Evolutionary conservation across 2,329 filamentous ascomycete species (phyloP), one percentile per base, ranked within the genome.

Genomic region (Penicillium olsonii): DNA sequence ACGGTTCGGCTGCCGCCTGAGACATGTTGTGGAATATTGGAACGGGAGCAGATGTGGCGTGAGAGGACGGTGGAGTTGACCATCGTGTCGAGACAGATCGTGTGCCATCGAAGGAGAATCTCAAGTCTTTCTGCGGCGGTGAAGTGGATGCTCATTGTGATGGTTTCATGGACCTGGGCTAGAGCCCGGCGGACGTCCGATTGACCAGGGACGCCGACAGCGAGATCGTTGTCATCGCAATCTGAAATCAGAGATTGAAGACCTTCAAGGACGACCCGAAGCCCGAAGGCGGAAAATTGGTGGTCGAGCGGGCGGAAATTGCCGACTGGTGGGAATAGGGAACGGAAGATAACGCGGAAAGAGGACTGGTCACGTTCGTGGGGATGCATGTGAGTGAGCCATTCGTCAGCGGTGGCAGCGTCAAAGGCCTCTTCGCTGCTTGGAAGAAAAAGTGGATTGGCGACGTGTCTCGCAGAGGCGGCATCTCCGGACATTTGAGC

Each of bases 211-310:
- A 72, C 67, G 11, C 73, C 74, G 4, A 76, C 68, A 0, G 68
- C 64, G 12, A 66, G 53, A 15, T 73, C 71, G 35, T 65, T 66
- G 7, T 69, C 68, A 31, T 73, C 67, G 15, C 61, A 66, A 34
- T 76, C 73, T 0, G 72, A 71, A 4, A 75, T 63, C 1, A 77
- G 55, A 4, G 73, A 75, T 48, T 76, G 73, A 4, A 77, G 56
- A 0, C 73, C 74, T 57, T 77, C 74, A 5, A 77, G 56, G 7
- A 76, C 62, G 4, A 76, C 73, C 10, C 71, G 68, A 20, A 74
- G 61, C 5, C 69, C 68, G 49, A 75, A 74, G 2, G 72, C 65
- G 1, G 73, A 73, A 18, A 75, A 65, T 1, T 64, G 61, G 38
- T 68, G 64, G 35, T 67, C 62, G 1, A 70, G 45, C 3, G 61